Evolutionary conservation across 192 early-diverging fungal species (phyloP), one percentile per base, ranked within the genome.

Genomic region (Powellomyces hirtus): DNA sequence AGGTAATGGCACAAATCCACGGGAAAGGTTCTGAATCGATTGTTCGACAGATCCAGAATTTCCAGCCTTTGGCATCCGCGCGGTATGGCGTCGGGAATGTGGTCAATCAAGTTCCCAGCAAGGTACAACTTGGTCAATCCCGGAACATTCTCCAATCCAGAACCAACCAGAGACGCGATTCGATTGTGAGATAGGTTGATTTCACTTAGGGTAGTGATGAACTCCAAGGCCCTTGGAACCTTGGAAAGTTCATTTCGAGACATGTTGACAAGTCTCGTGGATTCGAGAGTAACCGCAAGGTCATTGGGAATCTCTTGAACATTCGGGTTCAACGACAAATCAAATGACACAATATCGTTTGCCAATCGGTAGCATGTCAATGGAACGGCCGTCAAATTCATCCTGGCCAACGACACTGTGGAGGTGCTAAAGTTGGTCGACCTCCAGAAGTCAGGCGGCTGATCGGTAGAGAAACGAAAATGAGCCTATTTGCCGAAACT

Each of bases 111-210:
- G 75, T 96, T 96, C 71, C 89, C 89, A 30, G 84, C 84, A 13
- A 90, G 79, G 57, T 79, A 73, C 0, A 96, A 79, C 22, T 84
- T 85, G 0, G 72, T 68, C 29, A 96, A 74, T 7, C 82, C 79
- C 30, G 59, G 31, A 10, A 94, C 71, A 7, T 82, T 68, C 58
- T 89, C 79, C 7, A 94, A 63, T n/a, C 85, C 84, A 11, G 86
- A 81, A 61, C 81, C 77, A 0, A 86, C 84, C 58, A 96, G 77
- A 34, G 82, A 76, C 52, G 69, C 72, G 20, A 96, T 82, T 37
- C 84, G 81, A 35, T 96, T 96, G 26, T 88, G 83, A 0, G 89
- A 89, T 49, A 96, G 76, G 64, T 95, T 90, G 37, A 96, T 73
- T 22, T 86, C 83, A 55, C 84, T 81, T 38, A 96, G 78, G 13